Evolutionary conservation across 2,329 filamentous ascomycete species (phyloP).

Genomic region (Talaromyces albobiverticillius): DNA sequence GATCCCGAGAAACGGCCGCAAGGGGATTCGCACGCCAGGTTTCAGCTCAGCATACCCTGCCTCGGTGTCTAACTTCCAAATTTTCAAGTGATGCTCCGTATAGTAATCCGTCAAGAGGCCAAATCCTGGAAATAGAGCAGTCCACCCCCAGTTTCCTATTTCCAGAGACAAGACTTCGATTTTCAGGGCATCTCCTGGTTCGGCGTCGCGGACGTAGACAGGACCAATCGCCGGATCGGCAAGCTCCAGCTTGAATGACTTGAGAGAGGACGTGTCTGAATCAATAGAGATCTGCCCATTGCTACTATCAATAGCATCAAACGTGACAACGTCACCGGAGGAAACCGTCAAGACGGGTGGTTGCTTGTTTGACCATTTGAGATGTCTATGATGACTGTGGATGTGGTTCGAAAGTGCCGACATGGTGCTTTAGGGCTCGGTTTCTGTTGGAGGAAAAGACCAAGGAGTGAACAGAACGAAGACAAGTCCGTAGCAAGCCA

Average conservation of each 20-base stretch:
- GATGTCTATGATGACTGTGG: conserved; percentile 37
- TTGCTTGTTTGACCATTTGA: conserved; percentile 50
- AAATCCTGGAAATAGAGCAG: conserved; percentile 51
- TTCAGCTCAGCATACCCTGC: conserved; percentile 46
- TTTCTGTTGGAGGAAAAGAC: neutral
- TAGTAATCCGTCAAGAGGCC: conserved; percentile 52
- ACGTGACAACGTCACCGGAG: conserved; percentile 48
- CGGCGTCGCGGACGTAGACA: conserved; percentile 48
- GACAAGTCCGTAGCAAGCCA: too few relatives aligned
- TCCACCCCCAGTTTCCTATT: conserved; percentile 52
- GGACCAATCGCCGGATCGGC: conserved; percentile 53
- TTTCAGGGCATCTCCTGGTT: conserved; percentile 52
- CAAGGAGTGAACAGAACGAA: too few relatives aligned
- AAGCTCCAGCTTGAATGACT: conserved; percentile 39
- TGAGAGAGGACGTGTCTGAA: conserved; percentile 41
- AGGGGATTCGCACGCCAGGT: conserved; percentile 47
- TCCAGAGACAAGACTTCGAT: conserved; percentile 49
- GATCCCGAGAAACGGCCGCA: conserved; percentile 53
- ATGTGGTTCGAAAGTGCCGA: conserved; percentile 27
- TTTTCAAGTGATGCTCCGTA: conserved; percentile 43
- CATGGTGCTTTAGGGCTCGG: neutral
- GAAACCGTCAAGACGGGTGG: conserved; percentile 46
- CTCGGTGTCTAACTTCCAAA: conserved; percentile 46
- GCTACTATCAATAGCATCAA: conserved; percentile 51
- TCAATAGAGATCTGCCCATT: conserved; percentile 49